Base-by-base conservation (phyloP, 1,284 basidiomycete species). In the Coriolopsis trogii region DNA sequence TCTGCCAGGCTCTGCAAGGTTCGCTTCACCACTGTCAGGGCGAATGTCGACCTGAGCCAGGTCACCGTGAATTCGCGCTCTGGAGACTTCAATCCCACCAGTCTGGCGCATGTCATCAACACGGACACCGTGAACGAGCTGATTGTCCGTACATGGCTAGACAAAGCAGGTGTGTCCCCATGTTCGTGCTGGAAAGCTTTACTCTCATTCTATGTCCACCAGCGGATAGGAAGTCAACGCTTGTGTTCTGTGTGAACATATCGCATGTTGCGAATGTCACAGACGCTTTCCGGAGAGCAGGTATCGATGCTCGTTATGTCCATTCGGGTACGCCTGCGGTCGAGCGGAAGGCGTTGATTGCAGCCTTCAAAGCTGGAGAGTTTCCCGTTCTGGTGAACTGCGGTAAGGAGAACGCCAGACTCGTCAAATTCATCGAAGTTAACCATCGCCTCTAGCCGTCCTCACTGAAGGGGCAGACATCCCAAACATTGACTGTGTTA, bases 371-470 rank as follows among this genome's bases (percentile, higher is more conserved):
- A 54, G 71, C 72, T 1, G 88, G 89, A 6, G 68, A 79, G 46
- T 98, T 87, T 63, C 93, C 95, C 4, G 92, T 99, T 0, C 75
- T 99, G 29, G 72, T 98, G 45, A 98, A 98, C 66, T 98, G 95
- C 66, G 89, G 93, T 91, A 26, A 21, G 48, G n/a, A n/a, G n/a
- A n/a, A n/a, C n/a, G n/a, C n/a, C n/a, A n/a, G n/a, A n/a, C n/a
- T n/a, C n/a, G n/a, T n/a, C n/a, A n/a, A n/a, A n/a, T n/a, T n/a
- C n/a, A n/a, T 15, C 28, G 23, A 5, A 20, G n/a, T 21, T 34
- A 16, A 34, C 10, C 16, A 18, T 16, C 37, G 34, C 8, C 1
- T 9, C 28, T 46, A 93, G 91, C 89, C 21, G 91, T 98, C 45
- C 75, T 98, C 58, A 95, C 93, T 0, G 95, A 97, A 73, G 94